Evolutionary conservation across 2,329 filamentous ascomycete species (phyloP).

Genomic region (Sarocladiaceae sp.): DNA sequence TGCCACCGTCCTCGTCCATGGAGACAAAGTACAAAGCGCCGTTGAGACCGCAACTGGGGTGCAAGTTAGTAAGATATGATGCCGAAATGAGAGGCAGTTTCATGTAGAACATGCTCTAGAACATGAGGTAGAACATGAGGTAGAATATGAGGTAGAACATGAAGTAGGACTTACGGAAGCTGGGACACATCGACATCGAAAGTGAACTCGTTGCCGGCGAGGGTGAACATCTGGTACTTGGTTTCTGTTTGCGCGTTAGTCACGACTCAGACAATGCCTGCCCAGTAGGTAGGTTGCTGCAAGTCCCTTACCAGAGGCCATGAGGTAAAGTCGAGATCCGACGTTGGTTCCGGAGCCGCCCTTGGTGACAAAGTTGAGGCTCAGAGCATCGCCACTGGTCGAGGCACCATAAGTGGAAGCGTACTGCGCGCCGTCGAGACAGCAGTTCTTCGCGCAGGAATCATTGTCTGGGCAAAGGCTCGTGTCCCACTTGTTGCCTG

Average conservation of each 20-base stretch:
- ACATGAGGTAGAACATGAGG: no score
- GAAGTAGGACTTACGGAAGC: conserved; percentile 34
- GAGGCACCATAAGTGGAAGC: conserved; percentile 38
- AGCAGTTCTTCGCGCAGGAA: conserved; percentile 37
- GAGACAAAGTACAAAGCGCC: conserved; percentile 55
- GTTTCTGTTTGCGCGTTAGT: conserved; percentile 24
- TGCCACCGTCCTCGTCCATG: conserved; percentile 48
- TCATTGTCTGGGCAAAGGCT: conserved; percentile 31
- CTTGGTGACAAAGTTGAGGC: conserved; percentile 45
- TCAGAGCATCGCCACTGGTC: conserved; percentile 37
- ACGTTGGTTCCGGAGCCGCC: conserved; percentile 33
- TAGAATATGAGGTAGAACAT: no score
- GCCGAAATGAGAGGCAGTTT: background rate
- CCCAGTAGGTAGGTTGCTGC: background rate
- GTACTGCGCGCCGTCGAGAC: conserved; percentile 41
- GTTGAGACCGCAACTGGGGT: conserved; percentile 51
- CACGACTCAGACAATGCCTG: background rate
- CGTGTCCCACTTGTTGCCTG: conserved; percentile 30
- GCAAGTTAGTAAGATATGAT: background rate
- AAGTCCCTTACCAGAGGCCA: conserved; percentile 31
- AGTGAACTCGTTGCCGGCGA: conserved; percentile 56
- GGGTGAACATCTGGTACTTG: conserved; percentile 54
- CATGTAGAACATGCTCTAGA: no score
- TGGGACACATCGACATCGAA: conserved; percentile 63
- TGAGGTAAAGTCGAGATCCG: conserved; percentile 50